Base-by-base conservation (phyloP, 306 rosid genomes). In the apple (Malus domestica) region DNA sequence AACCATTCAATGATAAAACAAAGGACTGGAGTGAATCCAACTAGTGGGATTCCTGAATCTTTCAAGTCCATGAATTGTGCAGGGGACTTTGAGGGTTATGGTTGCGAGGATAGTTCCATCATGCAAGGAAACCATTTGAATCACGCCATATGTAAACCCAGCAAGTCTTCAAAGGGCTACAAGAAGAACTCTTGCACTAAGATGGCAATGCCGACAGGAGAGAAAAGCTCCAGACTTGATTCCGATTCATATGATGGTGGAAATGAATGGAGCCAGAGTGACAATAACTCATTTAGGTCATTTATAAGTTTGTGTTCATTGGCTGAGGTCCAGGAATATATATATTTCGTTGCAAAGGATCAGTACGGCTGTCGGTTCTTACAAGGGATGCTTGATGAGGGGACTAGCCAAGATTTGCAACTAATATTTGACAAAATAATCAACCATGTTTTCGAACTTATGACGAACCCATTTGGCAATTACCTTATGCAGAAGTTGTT, bases 401-500 rank as follows among this genome's bases (percentile, higher is more conserved):
- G 96, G 45, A 79, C 77, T 40, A 32, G 23, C 63, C 75, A 86
- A 74, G 88, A 87, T 59, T 80, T 86, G 65, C 73, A 86, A 54
- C 52, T 80, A 71, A 83, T 93, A 33, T 90, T 89, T 69, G 72
- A 77, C 22, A 87, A 86, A 46, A 81, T 93, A 46, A 77, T 89
- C 45, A 75, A 71, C 33, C 86, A 85, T 78, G 88, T 86, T 55
- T 85, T 80, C 38, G 96, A 93, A 35, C 96, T 93, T 30, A 89
- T 86, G 86, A 74, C 70, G 66, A 84, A 93, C 69, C 90, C 94
- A 20, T 93, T 89, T 60, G 97, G 94, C 11, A 93, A 93, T 83
- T 93, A 90, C 80, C 92, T 93, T 42, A 89, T 93, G 76, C 97
- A 93, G 83, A 93, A 90, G 84, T 73, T 93, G 71, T 77, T 93